Evolutionary conservation across 1,284 basidiomycete genomes (phyloP), one percentile per base, ranked within the genome.

Genomic region (Bondarzewia mesenterica): DNA sequence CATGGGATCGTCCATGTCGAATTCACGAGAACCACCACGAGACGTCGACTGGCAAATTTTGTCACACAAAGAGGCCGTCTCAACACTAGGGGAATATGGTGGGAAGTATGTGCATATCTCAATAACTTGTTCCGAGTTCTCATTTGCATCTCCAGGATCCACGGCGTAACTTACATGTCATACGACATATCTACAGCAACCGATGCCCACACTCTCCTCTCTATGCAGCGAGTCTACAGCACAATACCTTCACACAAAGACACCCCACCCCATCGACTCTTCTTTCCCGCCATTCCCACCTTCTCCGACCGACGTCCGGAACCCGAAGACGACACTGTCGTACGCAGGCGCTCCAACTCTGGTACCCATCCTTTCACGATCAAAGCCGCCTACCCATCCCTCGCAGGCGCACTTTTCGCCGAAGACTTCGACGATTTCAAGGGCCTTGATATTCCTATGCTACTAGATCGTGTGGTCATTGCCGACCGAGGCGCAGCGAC

Each of bases 341-440:
- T 58, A 7, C 77, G 79, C 8, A 58, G 56, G 7, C 74, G 78
- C n/a, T 66, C 69, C 1, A 63, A 70, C 36, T 72, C 70, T 27
- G 83, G 84, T n/a, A 70, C 82, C 32, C 76, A 82, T 58, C 81
- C 78, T 1, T 75, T 77, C 58, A 68, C 84, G 50, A 65, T 70
- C 51, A 80, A 86, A 63, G 73, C 83, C 5, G 81, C 83, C 15
- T 86, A 92, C 58, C 89, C 90, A 0, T 77, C 75, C 25, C 73
- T 86, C 54, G 73, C 37, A 6, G 54, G 75, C 0, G 63, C 84
- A 15, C 73, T 87, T 63, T 90, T 82, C 61, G 58, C 71, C 14
- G 76, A 85, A 53, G 90, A 93, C 59, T 89, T 85, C 78, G 69
- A 73, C 25, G 91, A 93, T 61, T 82, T 84, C 56, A 71, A 75